Evolutionary conservation across 225 moss, liverwort and hornwort species (phyloP).

Genomic region (Polytrichum commune): DNA sequence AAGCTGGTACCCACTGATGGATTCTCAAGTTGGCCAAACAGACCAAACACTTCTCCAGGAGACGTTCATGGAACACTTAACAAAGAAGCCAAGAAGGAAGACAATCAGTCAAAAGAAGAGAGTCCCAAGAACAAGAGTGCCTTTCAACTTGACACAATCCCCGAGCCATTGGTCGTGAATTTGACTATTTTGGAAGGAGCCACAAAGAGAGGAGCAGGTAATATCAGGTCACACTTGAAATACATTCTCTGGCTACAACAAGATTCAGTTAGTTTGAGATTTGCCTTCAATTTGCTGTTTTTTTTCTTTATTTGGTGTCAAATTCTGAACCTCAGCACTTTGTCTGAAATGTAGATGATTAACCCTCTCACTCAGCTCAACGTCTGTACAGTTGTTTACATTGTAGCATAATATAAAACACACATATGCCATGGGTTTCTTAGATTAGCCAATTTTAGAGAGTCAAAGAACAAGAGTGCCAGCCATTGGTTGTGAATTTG

Average conservation of each 20-base stretch:
- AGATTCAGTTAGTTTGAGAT: neutral
- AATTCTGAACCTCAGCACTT: no score
- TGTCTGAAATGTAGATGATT: no score
- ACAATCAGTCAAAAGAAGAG: neutral
- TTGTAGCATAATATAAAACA: no score
- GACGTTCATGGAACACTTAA: neutral
- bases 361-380: neutral
- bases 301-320: neutral
- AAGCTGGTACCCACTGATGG: constrained; percentile 41
- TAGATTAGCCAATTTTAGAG: no score
- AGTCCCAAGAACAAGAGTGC: neutral
- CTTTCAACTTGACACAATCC: constrained; percentile 16
- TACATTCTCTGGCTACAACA: neutral
- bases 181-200: constrained; percentile 41
- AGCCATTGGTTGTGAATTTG: constrained; percentile 50
- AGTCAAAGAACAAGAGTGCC: neutral
- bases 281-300: neutral
- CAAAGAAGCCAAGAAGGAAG: no score
- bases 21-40: constrained; percentile 21
- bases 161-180: constrained; percentile 49
- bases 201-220: constrained; percentile 48
- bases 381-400: constrained; percentile 15
- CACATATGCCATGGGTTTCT: no score
- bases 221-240: neutral
- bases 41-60: constrained; percentile 13